Evolutionary conservation across 1,284 basidiomycete genomes (phyloP).

Genomic region (Ceratobasidium papillatum): DNA sequence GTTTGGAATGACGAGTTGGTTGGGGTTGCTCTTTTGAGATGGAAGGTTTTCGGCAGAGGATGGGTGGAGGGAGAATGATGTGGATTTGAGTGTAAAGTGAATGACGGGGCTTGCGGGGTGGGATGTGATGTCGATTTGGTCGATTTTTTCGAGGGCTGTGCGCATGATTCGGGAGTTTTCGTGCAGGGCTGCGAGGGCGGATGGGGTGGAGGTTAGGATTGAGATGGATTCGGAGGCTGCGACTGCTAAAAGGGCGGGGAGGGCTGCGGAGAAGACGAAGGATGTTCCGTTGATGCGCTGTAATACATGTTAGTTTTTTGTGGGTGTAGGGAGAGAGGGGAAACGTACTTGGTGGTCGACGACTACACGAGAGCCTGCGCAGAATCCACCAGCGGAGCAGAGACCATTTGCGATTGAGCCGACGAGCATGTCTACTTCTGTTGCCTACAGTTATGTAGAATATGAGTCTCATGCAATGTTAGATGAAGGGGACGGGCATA

Average conservation of each 20-base stretch:
- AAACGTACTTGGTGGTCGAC: conserved; percentile 81
- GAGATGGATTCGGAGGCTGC: conserved; percentile 86
- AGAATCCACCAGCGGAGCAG: conserved; percentile 91
- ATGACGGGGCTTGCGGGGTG: conserved; percentile 87
- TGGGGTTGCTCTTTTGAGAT: conserved; percentile 57
- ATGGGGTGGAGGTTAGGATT: conserved; percentile 77
- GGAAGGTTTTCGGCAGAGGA: conserved; percentile 46
- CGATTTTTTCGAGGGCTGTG: conserved; percentile 75
- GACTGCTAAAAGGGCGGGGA: conserved; percentile 90
- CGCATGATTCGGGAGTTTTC: conserved; percentile 84
- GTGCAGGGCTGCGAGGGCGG: conserved; percentile 76
- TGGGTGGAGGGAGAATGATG: conserved; percentile 45
- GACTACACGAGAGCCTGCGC: conserved; percentile 86
- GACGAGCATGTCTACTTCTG: conserved; percentile 80
- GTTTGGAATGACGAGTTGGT: conserved; percentile 55
- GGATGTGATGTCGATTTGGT: conserved; percentile 84
- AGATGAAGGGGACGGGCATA: conserved; percentile 54
- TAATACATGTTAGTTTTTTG: conserved; percentile 22
- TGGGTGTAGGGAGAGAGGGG: neutral
- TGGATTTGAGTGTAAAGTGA: conserved; percentile 76
- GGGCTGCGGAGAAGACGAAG: conserved; percentile 95
- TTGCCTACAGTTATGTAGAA: conserved; percentile 56
- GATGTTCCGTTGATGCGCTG: conserved; percentile 97
- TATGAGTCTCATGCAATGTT: neutral
- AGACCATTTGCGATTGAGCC: conserved; percentile 91